Base-by-base conservation (phyloP, 257 asterid species). In the Lavandula angustifolia region DNA sequence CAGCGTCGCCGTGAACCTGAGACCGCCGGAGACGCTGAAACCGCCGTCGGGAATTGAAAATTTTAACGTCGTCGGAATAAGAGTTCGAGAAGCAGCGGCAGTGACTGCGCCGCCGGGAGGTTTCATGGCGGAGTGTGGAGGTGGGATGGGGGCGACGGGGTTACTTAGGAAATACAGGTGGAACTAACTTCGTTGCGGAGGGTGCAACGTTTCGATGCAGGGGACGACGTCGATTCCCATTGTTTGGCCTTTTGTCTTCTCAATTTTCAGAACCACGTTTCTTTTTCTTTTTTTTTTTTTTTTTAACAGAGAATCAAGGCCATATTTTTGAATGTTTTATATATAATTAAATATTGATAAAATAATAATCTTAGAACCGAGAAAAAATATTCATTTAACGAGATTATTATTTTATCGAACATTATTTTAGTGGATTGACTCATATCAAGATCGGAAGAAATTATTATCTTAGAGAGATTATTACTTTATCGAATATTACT, bases 61-160 rank as follows among this genome's bases (percentile, higher is more conserved):
- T 7, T 47, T 12, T 8, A 54, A 9, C 65, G 68, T 6, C 50
- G 27, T 65, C 0, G 73, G 73, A 5, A 60, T 60, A 43, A 56
- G 46, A 59, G 54, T 11, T 3, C 70, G 73, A 4, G 69, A 52
- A 32, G 76, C 46, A 52, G 44, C 62, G 74, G 75, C 33, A 58
- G 81, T 18, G 70, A 64, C 67, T 51, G 55, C 17, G 38, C 70
- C 66, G 76, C 69, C 81, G 62, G 74, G 43, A 17, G 71, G 73
- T 60, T 53, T 72, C 80, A 75, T 72, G 37, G 46, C 74, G 65
- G 34, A 60, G 6, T 61, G 47, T 16, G 60, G 66, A 4, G 41
- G 13, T 13, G 14, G 41, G 76, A 7, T n/a, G 13, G 58, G n/a
- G 62, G 59, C 7, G 62, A 46, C 13, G 1, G 7, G 46, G 6